Evolutionary conservation across 1,284 basidiomycete species (phyloP).

Genomic region (Tilletia walkeri): DNA sequence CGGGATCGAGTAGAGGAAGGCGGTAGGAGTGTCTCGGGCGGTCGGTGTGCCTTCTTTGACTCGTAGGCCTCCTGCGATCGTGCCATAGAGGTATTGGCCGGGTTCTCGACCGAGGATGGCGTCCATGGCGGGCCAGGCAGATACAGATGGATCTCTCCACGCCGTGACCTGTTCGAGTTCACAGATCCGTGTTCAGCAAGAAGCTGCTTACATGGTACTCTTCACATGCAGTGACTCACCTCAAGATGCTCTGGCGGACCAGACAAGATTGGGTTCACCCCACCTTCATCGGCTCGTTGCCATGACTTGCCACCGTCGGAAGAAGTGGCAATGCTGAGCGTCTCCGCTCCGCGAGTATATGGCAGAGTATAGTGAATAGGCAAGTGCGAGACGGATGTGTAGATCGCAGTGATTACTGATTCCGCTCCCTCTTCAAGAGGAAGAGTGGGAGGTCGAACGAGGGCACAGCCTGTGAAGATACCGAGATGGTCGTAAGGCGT

Average conservation of each 20-base stretch:
- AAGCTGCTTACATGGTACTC: too few species aligned
- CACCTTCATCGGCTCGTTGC: slow-evolving; percentile 16
- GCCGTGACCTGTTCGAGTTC: slow-evolving; percentile 25
- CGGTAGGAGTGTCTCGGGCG: slow-evolving; percentile 29
- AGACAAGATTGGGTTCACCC: slow-evolving; percentile 26
- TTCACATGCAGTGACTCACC: neutral
- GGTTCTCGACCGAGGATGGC: slow-evolving; percentile 25
- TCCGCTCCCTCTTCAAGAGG: slow-evolving; percentile 16
- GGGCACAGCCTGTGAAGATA: slow-evolving; percentile 40
- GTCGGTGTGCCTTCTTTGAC: slow-evolving; percentile 1
- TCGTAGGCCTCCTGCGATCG: slow-evolving; percentile 38
- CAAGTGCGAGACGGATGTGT: slow-evolving; percentile 41
- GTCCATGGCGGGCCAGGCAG: slow-evolving; percentile 36
- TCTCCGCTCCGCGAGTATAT: slow-evolving; percentile 38
- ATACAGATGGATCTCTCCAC: slow-evolving; percentile 43
- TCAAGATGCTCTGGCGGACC: slow-evolving; percentile 34
- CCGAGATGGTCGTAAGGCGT: slow-evolving; percentile 36
- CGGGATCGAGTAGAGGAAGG: slow-evolving; percentile 37
- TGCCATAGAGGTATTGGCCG: slow-evolving; percentile 28
- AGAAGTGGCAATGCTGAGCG: slow-evolving; percentile 38
- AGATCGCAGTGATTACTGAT: slow-evolving; percentile 36
- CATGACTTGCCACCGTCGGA: slow-evolving; percentile 36
- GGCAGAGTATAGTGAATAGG: slow-evolving; percentile 40
- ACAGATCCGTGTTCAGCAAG: neutral
- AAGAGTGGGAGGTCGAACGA: slow-evolving; percentile 31